Evolutionary conservation across 1,284 basidiomycete genomes (phyloP).

Genomic region (Sphaerobolus stellatus): DNA sequence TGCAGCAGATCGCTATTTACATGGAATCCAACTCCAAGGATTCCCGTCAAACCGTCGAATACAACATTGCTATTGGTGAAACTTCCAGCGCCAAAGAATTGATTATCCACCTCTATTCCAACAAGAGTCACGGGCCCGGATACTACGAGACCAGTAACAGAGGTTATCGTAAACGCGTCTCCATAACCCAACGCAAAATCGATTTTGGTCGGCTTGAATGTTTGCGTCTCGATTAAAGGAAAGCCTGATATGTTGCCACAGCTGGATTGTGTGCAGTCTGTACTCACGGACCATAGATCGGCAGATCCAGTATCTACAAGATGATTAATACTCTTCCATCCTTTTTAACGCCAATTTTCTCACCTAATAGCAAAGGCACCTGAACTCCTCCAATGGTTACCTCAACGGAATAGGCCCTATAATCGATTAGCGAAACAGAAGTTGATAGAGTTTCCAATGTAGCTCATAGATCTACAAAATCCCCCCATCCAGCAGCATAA

Average conservation of each 20-base stretch:
- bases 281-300: slow-evolving; percentile 54
- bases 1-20: slow-evolving; percentile 35
- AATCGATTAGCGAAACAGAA: no score
- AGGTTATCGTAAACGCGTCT: slow-evolving; percentile 55
- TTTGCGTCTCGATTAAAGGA: slow-evolving; percentile 29
- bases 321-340: neutral
- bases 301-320: slow-evolving; percentile 52
- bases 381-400: slow-evolving; percentile 41
- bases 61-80: slow-evolving; percentile 48
- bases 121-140: neutral
- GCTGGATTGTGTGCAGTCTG: slow-evolving; percentile 37
- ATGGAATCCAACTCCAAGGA: slow-evolving; percentile 60
- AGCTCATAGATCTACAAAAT: no score
- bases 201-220: slow-evolving; percentile 29
- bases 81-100: slow-evolving; percentile 53
- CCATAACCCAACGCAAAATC: slow-evolving; percentile 49
- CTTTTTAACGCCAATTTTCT: neutral
- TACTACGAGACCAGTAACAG: slow-evolving; percentile 47
- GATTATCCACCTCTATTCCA: slow-evolving; percentile 24
- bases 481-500: no score
- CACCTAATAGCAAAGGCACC: slow-evolving; percentile 40
- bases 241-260: slow-evolving; percentile 39
- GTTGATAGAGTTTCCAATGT: no score
- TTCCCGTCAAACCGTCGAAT: slow-evolving; percentile 45
- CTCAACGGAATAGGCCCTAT: slow-evolving; percentile 48